Evolutionary conservation across 305 asterid genomes (phyloP), one percentile per base, ranked within the genome.

Genomic region (Lippia alba): DNA sequence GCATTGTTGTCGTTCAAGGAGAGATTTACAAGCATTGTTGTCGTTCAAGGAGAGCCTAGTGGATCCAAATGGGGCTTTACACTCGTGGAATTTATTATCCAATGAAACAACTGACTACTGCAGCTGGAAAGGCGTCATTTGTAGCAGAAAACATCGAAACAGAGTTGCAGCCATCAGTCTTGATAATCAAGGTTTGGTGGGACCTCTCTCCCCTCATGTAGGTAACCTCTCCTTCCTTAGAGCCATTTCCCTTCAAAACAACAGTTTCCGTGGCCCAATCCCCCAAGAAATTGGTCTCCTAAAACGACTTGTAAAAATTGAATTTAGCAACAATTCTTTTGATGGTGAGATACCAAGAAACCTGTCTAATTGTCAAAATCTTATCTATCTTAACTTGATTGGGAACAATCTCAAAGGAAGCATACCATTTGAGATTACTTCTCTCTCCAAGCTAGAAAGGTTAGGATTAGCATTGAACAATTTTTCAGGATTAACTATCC

Each of bases 331-430:
- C 41, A 36, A 36, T 8, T 1, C 41, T 36, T 36, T 36, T 36
- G 41, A 36, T 36, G 83, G 80, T 30, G 78, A 54, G 69, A 79
- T 79, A 4, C 80, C 83, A 7, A 72, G 64, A 72, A 79, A 79
- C 46, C 15, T 79, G 10, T 69, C 84, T 0, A 71, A 61, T 3
- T 76, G 84, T 53, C 8, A 8, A 7, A 80, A 66, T 65, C 62
- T 76, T 30, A 1, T 24, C 32, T 80, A 73, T 71, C 57, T 80
- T 9, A 76, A 76, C 53, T 65, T 80, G 79, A 69, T 76, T 5
- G 79, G 53, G 40, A 76, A 80, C 11, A 12, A 76, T 0, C 72
- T 76, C 11, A 40, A 34, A 1, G 74, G 81, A 9, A 24, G 2
- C 9, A 60, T 80, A 53, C 30, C 65, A 12, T 74, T 53, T 0